Conservation (phyloP, 768 basidiomycete species). For the Plicaturopsis crispa region DNA sequence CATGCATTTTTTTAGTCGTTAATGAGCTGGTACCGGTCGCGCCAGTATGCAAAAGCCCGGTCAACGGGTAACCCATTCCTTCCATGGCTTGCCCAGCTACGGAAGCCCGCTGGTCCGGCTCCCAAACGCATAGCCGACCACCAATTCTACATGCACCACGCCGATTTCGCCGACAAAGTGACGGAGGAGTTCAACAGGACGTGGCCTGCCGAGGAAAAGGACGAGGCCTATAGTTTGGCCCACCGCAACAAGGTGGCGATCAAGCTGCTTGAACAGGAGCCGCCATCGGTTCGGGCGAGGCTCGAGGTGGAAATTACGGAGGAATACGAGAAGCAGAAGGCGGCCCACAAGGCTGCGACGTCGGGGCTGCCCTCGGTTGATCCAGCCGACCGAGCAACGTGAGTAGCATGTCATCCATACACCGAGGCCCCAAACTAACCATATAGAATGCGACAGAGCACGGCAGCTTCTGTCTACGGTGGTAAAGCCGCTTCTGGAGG, state of each 20-base stretch:
- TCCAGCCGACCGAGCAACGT: background rate
- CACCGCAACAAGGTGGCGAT: background rate
- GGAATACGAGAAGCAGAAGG: background rate
- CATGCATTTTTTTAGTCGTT: background rate
- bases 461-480: no score
- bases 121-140: background rate
- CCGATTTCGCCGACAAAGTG: background rate
- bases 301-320: background rate
- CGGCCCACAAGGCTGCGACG: background rate
- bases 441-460: no score
- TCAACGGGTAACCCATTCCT: background rate
- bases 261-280: background rate
- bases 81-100: background rate
- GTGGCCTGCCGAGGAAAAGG: background rate
- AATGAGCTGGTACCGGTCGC: background rate
- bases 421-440: no score
- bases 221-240: background rate
- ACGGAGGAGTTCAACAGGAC: background rate
- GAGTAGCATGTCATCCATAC: no score
- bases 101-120: background rate
- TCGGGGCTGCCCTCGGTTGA: background rate
- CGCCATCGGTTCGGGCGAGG: background rate
- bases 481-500: no score
- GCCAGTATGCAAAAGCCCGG: background rate
- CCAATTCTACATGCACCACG: slow-evolving; percentile 7